Percentiles rank a stretch among this genome's conserved stretches.
phyloP scores from a whole-genome alignment of 306 rosid species.

The Fragaria iinumae region DNA sequence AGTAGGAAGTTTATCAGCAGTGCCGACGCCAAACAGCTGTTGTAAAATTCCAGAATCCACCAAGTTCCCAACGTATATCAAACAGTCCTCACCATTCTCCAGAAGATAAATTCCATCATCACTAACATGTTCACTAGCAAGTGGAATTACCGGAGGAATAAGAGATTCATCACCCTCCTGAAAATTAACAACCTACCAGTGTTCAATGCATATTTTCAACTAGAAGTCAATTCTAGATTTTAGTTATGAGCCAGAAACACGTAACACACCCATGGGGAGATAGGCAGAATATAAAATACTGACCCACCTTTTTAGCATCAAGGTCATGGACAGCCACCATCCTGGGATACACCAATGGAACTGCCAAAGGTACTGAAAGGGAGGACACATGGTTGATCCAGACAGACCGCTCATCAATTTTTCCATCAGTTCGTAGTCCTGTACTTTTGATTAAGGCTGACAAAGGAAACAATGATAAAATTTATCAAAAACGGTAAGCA shows the following conservation, averaged over 20 bases:
- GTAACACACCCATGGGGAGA: neutral
- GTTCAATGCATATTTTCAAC: conserved; percentile 20
- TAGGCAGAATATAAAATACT: neutral
- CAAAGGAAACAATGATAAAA: conserved; percentile 29
- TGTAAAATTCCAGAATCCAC: conserved; percentile 57
- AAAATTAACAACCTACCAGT: conserved; percentile 19
- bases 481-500: conserved; percentile 15
- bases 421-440: conserved; percentile 81
- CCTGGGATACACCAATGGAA: conserved; percentile 95
- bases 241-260: neutral
- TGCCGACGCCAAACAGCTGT: conserved; percentile 65
- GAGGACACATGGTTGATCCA: conserved; percentile 84
- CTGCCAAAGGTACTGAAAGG: conserved; percentile 79
- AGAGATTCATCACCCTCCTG: conserved; percentile 71
- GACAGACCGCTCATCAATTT: conserved; percentile 84
- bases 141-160: conserved; percentile 79
- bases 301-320: conserved; percentile 59
- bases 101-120: conserved; percentile 90
- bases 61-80: conserved; percentile 68
- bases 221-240: neutral
- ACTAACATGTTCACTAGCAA: conserved; percentile 80
- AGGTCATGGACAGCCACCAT: conserved; percentile 84
- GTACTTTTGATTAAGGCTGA: conserved; percentile 86
- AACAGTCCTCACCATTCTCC: conserved; percentile 91
- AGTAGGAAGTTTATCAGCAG: conserved; percentile 68